phyloP scores from a whole-genome alignment of 306 rosid species.

The Cicer cuneatum region DNA sequence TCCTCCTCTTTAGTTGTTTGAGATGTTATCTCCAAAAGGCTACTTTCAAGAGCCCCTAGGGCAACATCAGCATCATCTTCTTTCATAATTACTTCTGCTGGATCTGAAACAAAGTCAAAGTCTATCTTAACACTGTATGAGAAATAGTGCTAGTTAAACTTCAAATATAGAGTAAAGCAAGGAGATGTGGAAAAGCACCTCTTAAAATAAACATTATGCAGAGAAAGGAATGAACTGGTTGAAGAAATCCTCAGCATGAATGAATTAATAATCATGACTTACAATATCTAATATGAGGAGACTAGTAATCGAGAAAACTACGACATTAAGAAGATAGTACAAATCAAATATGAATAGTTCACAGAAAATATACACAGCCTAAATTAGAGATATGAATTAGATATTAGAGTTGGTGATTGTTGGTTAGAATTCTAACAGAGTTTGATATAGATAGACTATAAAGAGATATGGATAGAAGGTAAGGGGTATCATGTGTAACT shows the following conservation, averaged over 20 bases:
- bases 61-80: slow-evolving; percentile 52
- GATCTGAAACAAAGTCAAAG: slow-evolving; percentile 52
- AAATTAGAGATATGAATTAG: slow-evolving; percentile 5
- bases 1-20: slow-evolving; percentile 60
- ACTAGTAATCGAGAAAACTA: slow-evolving; percentile 12
- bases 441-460: not conserved
- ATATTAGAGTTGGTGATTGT: slow-evolving; percentile 1
- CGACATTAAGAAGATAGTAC: not conserved
- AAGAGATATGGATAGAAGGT: not conserved
- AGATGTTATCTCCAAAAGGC: slow-evolving; percentile 51
- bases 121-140: slow-evolving; percentile 5
- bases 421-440: slow-evolving; percentile 5
- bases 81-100: slow-evolving; percentile 28
- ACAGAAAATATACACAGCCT: not conserved
- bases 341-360: slow-evolving; percentile 10
- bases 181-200: not conserved
- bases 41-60: slow-evolving; percentile 54
- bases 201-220: slow-evolving; percentile 2
- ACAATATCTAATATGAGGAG: slow-evolving; percentile 1
- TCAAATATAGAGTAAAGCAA: slow-evolving; percentile 15
- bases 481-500: not conserved
- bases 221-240: slow-evolving; percentile 15
- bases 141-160: slow-evolving; percentile 15
- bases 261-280: slow-evolving; percentile 20
- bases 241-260: slow-evolving; percentile 8